These are phyloP conservation scores for Hypsizygus ulmarius DNA, from an alignment of 1,284 basidiomycete genomes.

Conservation along the genomic window DNA sequence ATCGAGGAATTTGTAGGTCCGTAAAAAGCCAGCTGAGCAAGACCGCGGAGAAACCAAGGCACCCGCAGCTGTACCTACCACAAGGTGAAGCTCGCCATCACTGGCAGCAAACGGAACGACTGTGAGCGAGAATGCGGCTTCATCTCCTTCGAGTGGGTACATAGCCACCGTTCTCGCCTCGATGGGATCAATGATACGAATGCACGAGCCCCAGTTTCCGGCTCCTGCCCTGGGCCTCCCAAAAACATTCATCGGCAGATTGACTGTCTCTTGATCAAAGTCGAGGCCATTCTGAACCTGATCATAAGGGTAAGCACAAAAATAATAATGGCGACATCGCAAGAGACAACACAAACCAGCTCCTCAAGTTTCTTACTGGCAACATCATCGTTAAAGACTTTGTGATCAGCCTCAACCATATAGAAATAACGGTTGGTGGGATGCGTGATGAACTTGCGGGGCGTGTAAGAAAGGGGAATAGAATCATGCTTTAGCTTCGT, in stretches of 20 bases:
- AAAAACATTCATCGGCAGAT: constrained; percentile 78
- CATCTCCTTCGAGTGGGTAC: constrained; percentile 87
- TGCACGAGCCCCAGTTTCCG: constrained; percentile 93
- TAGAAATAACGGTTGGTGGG: constrained; percentile 84
- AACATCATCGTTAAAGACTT: constrained; percentile 75
- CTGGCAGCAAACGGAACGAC: constrained; percentile 83
- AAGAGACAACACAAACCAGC: constrained; percentile 47
- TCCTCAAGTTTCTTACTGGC: constrained; percentile 64
- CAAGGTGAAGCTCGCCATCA: constrained; percentile 77
- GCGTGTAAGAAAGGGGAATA: constrained; percentile 89
- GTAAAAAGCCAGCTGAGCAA: constrained; percentile 84
- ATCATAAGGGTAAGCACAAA: constrained; percentile 23
- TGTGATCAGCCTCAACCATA: constrained; percentile 91
- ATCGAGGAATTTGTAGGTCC: constrained; percentile 82
- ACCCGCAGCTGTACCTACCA: constrained; percentile 92
- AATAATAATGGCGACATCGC: background rate
- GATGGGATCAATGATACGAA: constrained; percentile 89
- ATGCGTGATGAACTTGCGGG: constrained; percentile 89
- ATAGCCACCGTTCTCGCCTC: constrained; percentile 72
- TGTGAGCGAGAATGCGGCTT: constrained; percentile 92
- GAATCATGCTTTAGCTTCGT: constrained; percentile 94
- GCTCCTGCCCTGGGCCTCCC: constrained; percentile 84
- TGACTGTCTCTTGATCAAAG: constrained; percentile 73
- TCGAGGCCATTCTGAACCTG: constrained; percentile 55
- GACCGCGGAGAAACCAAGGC: constrained; percentile 82